Conservation (phyloP, 352 stramenopile species). For the Globisporangium mamillatum region DNA sequence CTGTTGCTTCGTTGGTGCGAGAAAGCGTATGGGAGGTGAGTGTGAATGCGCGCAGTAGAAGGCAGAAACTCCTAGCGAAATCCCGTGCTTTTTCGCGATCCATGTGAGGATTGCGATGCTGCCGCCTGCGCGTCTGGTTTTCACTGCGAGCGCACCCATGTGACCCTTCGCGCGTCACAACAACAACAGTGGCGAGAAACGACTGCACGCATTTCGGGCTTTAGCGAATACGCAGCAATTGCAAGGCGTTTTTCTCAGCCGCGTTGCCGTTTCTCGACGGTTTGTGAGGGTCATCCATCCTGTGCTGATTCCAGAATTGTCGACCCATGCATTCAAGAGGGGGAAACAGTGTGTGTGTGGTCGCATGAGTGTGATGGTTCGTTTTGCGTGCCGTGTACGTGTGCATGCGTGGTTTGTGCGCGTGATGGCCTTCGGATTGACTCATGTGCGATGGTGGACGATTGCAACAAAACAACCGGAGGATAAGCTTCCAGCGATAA, state of each 20-base stretch:
- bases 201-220: background rate
- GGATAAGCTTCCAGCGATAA: background rate
- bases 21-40: background rate
- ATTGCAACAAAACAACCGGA: background rate
- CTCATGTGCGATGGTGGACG: background rate
- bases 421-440: background rate
- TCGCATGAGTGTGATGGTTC: background rate
- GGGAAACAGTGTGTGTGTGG: background rate
- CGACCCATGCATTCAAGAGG: background rate
- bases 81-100: background rate
- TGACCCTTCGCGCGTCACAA: conserved; percentile 7
- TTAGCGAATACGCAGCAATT: too few relatives aligned
- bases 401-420: background rate
- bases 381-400: background rate
- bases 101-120: background rate
- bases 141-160: background rate
- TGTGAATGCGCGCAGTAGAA: background rate
- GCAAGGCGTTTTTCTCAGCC: background rate
- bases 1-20: background rate
- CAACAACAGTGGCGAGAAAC: background rate
- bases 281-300: background rate
- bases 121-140: background rate
- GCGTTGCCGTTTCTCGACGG: background rate
- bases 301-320: background rate
- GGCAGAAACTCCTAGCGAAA: background rate